phyloP scores from a whole-genome alignment of 345 rosid species.

The Angophora floribunda region DNA sequence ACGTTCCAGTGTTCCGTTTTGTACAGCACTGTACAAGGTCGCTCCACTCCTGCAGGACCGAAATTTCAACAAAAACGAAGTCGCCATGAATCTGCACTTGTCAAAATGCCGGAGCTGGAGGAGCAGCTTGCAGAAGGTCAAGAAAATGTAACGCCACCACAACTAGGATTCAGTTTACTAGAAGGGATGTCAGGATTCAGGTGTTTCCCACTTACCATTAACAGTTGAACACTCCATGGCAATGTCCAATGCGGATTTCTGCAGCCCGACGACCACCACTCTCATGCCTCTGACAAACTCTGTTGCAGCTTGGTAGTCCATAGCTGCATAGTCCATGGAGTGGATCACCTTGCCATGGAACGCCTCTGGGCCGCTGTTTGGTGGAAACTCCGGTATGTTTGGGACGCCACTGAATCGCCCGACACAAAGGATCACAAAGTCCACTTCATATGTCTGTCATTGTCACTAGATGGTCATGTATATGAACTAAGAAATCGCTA shows the following conservation, averaged over 20 bases:
- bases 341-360: conserved; percentile 35
- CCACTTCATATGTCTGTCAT: conserved; percentile 11
- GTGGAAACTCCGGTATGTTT: conserved; percentile 27
- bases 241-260: conserved; percentile 33
- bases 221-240: conserved; percentile 22
- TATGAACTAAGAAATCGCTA: neutral
- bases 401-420: conserved; percentile 30
- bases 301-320: conserved; percentile 1
- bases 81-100: neutral
- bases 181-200: neutral
- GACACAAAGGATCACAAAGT: conserved; percentile 23
- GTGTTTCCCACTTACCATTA: conserved; percentile 5
- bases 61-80: neutral
- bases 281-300: conserved; percentile 12
- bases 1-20: conserved; percentile 27
- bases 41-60: conserved; percentile 12
- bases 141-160: neutral
- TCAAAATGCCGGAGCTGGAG: neutral
- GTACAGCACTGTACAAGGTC: conserved; percentile 27
- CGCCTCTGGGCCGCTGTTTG: conserved; percentile 25
- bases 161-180: neutral
- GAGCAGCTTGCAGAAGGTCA: neutral
- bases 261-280: conserved; percentile 25
- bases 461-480: neutral
- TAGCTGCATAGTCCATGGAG: conserved; percentile 23